A percentile compares a stretch with the other conserved stretches of the same genome.
phyloP scores from a whole-genome alignment of 805 yeast species.

The Saccharomycopsis sp. region DNA sequence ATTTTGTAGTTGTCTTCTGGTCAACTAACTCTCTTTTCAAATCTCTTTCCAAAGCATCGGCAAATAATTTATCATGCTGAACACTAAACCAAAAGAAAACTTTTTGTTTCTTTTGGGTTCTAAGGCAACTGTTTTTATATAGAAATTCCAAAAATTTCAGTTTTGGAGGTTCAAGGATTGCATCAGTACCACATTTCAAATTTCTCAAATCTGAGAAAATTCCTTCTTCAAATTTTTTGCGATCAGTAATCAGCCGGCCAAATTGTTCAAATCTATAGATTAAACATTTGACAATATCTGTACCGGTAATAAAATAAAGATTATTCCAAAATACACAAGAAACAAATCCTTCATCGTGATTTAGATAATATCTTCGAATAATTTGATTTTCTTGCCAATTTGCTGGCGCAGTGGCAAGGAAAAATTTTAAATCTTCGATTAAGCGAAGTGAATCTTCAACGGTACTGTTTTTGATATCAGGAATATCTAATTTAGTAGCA shows the following conservation, averaged over 20 bases:
- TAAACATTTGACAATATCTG: conserved; percentile 90
- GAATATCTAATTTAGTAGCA: no score
- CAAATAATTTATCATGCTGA: conserved; percentile 85
- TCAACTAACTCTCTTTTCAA: conserved; percentile 62
- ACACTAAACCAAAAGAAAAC: conserved; percentile 96
- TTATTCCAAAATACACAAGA: conserved; percentile 90
- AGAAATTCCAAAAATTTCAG: conserved; percentile 78
- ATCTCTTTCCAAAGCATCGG: conserved; percentile 91
- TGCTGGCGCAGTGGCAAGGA: conserved; percentile 89
- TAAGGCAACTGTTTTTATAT: conserved; percentile 76
- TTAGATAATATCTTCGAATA: conserved; percentile 75
- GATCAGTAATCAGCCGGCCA: conserved; percentile 76
- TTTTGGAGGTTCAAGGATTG: conserved; percentile 80
- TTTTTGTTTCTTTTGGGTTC: conserved; percentile 95
- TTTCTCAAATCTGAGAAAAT: conserved; percentile 85
- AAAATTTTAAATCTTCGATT: conserved; percentile 75
- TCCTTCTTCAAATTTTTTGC: conserved; percentile 96
- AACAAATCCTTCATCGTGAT: conserved; percentile 87
- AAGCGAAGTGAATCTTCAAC: conserved; percentile 50
- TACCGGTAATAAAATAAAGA: conserved; percentile 85
- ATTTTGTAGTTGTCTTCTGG: conserved; percentile 64
- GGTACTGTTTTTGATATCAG: no score
- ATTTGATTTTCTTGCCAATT: conserved; percentile 88
- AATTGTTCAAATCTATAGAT: conserved; percentile 83
- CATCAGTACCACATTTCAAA: conserved; percentile 80